A percentile compares a stretch with the other conserved stretches of the same genome.
These are phyloP conservation scores for Turritis glabra DNA, from an alignment of 345 rosid genomes.

Conservation along the genomic window DNA sequence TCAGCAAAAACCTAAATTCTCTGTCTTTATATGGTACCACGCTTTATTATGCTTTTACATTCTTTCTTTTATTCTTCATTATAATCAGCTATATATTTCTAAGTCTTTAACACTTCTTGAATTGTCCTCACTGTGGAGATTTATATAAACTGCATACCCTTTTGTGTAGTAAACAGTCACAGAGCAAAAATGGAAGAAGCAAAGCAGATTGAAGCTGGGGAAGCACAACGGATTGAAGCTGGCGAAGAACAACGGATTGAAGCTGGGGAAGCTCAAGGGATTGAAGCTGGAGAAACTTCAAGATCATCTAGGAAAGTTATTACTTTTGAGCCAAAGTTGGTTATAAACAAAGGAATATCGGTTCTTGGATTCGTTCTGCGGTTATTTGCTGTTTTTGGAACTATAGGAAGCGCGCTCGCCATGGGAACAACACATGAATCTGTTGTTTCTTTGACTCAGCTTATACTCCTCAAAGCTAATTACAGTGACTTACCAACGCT, in stretches of 20 bases:
- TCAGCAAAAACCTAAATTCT: conserved; percentile 40
- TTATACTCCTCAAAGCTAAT: conserved; percentile 33
- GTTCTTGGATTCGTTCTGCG: conserved; percentile 29
- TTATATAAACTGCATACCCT: conserved; percentile 11
- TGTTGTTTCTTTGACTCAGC: conserved; percentile 37
- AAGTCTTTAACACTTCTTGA: conserved; percentile 34
- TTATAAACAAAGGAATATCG: conserved; percentile 30
- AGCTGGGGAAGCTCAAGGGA: not conserved
- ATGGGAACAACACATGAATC: conserved; percentile 44
- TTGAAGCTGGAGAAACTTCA: conserved; percentile 32
- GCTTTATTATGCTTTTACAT: conserved; percentile 2
- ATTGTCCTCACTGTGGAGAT: not conserved
- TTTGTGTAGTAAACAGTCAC: conserved; percentile 3
- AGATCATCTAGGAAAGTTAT: conserved; percentile 20
- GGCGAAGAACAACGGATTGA: conserved; percentile 18
- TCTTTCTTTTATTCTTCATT: not conserved
- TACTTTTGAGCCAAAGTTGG: conserved; percentile 20
- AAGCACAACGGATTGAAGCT: conserved; percentile 10
- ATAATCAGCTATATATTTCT: conserved; percentile 9
- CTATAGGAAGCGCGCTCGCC: conserved; percentile 25
- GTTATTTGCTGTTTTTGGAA: conserved; percentile 35
- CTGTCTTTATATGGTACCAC: conserved; percentile 29
- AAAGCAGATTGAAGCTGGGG: conserved; percentile 31
- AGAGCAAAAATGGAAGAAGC: conserved; percentile 35
- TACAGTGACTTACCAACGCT: conserved; percentile 39